Percentiles rank a stretch among this genome's conserved stretches.
Evolutionary conservation across 768 basidiomycete species (phyloP).

Genomic region (Boletus eberwhitei): DNA sequence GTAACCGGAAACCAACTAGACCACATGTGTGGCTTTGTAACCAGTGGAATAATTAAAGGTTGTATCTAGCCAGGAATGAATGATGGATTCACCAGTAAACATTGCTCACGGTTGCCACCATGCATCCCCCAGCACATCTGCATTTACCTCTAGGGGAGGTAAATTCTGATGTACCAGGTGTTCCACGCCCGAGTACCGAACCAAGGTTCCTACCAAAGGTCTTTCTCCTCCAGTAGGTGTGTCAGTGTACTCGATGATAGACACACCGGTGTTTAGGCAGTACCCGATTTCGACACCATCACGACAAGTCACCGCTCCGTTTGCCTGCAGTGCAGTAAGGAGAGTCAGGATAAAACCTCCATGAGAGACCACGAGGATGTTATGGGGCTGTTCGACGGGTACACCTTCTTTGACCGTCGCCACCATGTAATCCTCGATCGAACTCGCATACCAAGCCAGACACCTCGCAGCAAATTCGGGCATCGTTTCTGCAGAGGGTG

Average conservation of each 20-base stretch:
- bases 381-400: not conserved
- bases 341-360: conserved; percentile 53
- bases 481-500: not conserved
- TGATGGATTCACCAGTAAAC: not conserved
- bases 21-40: not conserved
- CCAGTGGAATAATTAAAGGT: not conserved
- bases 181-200: conserved; percentile 49
- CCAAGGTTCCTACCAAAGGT: conserved; percentile 34
- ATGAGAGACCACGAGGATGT: conserved; percentile 3
- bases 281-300: conserved; percentile 22
- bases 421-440: conserved; percentile 1
- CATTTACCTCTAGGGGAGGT: conserved; percentile 43
- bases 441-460: conserved; percentile 1
- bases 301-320: conserved; percentile 35
- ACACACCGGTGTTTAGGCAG: conserved; percentile 32
- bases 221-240: conserved; percentile 14
- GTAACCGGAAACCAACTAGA: not conserved
- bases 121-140: conserved; percentile 37
- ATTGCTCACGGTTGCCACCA: conserved; percentile 1
- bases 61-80: not conserved
- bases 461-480: not conserved
- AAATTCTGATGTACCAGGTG: conserved; percentile 40
- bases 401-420: not conserved
- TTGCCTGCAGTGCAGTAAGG: conserved; percentile 42
- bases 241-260: conserved; percentile 49